Evolutionary conservation across 805 yeast species (phyloP).

Genomic region (Nakazawaea ernobii): DNA sequence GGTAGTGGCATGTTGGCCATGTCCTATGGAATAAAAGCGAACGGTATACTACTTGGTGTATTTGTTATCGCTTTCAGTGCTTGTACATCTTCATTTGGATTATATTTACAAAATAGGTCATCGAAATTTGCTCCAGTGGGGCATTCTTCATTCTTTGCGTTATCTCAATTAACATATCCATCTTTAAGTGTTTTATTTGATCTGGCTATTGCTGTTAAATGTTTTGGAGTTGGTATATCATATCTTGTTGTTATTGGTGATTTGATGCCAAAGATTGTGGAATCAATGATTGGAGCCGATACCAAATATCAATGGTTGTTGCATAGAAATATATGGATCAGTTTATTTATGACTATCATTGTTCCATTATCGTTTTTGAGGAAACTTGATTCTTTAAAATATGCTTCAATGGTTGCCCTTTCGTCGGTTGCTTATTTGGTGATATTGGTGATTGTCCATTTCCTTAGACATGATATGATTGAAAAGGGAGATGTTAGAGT

Average conservation of each 20-base stretch:
- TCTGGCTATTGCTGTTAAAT: slow-evolving; percentile 62
- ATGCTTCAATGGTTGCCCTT: slow-evolving; percentile 79
- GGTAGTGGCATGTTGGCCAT: slow-evolving; percentile 58
- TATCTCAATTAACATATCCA: slow-evolving; percentile 58
- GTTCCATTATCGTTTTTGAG: slow-evolving; percentile 67
- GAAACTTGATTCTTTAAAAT: slow-evolving; percentile 75
- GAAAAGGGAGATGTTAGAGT: slow-evolving; percentile 45
- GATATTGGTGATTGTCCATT: slow-evolving; percentile 69
- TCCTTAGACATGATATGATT: slow-evolving; percentile 48
- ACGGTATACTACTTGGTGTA: slow-evolving; percentile 40
- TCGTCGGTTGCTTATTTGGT: slow-evolving; percentile 76
- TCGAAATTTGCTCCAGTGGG: slow-evolving; percentile 50
- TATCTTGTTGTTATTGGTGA: slow-evolving; percentile 69
- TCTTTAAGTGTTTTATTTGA: slow-evolving; percentile 57
- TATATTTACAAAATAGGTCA: slow-evolving; percentile 56
- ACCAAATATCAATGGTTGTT: slow-evolving; percentile 18
- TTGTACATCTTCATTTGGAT: slow-evolving; percentile 49
- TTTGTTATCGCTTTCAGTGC: slow-evolving; percentile 35
- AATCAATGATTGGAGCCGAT: slow-evolving; percentile 19
- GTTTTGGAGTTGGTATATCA: slow-evolving; percentile 66
- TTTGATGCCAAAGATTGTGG: slow-evolving; percentile 55
- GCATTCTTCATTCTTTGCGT: slow-evolving; percentile 60
- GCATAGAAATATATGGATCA: slow-evolving; percentile 55
- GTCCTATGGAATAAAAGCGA: slow-evolving; percentile 58
- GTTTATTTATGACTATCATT: slow-evolving; percentile 48